A percentile compares a stretch with the other conserved stretches of the same genome.
Evolutionary conservation across 2,329 filamentous ascomycete species (phyloP).

Genomic region (Talaromyces sp.): DNA sequence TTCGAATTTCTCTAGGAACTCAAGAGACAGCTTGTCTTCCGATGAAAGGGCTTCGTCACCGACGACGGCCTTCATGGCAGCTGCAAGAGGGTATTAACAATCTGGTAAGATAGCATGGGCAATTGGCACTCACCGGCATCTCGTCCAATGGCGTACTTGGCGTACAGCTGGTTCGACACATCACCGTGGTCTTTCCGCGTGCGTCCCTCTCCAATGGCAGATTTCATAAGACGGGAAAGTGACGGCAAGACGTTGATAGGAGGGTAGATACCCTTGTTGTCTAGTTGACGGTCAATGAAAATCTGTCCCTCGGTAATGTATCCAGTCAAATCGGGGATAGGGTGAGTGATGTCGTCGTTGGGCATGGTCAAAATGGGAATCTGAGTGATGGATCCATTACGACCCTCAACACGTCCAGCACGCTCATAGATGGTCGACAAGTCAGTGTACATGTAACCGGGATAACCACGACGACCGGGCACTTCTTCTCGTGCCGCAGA

Average conservation of each 20-base stretch:
- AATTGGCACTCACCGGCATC: constrained; percentile 57
- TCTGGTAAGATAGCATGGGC: background rate
- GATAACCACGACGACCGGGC: constrained; percentile 96
- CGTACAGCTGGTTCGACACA: constrained; percentile 98
- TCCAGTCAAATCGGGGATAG: constrained; percentile 95
- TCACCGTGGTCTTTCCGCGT: constrained; percentile 96
- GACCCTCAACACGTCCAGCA: constrained; percentile 92
- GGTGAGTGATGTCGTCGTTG: constrained; percentile 98
- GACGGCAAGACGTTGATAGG: constrained; percentile 98
- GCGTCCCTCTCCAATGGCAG: constrained; percentile 94
- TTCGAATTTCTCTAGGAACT: constrained; percentile 99
- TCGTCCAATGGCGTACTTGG: constrained; percentile 98
- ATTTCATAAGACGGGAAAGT: constrained; percentile 99
- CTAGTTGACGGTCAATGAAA: constrained; percentile 85
- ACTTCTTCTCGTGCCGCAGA: constrained; percentile 98
- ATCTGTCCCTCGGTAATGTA: constrained; percentile 99
- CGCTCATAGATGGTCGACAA: constrained; percentile 99
- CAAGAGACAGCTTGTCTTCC: constrained; percentile 95
- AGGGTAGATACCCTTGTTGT: constrained; percentile 97
- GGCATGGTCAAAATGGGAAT: constrained; percentile 99
- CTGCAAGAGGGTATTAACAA: constrained; percentile 31
- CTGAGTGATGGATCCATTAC: constrained; percentile 97
- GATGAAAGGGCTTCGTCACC: constrained; percentile 93
- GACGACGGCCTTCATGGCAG: constrained; percentile 98
- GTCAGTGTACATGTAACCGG: constrained; percentile 99